Evolutionary conservation across 2,329 filamentous ascomycete species (phyloP).

Genomic region (Calycina marina): DNA sequence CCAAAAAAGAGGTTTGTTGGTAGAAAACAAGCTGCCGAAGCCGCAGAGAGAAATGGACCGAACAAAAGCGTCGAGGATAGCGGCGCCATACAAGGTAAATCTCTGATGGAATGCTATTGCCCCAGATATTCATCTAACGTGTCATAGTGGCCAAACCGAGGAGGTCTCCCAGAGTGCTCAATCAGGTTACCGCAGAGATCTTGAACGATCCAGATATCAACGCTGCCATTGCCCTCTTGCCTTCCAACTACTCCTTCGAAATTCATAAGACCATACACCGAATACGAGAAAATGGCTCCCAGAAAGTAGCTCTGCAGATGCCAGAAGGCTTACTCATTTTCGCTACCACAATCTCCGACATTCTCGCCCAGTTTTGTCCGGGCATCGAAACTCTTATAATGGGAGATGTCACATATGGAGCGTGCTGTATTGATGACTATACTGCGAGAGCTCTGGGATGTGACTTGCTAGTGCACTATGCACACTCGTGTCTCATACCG

Average conservation of each 20-base stretch:
- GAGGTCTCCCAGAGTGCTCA: constrained; percentile 65
- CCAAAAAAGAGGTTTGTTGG: constrained; percentile 92
- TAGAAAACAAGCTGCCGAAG: constrained; percentile 54
- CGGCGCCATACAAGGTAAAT: constrained; percentile 53
- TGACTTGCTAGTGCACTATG: constrained; percentile 90
- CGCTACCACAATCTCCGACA: constrained; percentile 94
- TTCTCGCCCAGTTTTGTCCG: constrained; percentile 84
- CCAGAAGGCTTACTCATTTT: constrained; percentile 91
- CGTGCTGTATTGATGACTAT: constrained; percentile 97
- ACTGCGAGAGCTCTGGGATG: constrained; percentile 88
- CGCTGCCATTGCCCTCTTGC: constrained; percentile 72
- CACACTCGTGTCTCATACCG: constrained; percentile 90
- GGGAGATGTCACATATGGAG: constrained; percentile 97
- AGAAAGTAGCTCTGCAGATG: constrained; percentile 86
- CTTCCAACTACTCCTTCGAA: constrained; percentile 96
- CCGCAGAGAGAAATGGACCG: constrained; percentile 25
- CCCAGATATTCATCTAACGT: constrained; percentile 15
- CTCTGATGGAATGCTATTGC: not conserved
- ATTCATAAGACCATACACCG: constrained; percentile 96
- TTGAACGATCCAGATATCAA: constrained; percentile 74
- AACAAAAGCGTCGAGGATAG: constrained; percentile 35
- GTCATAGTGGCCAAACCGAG: constrained; percentile 52
- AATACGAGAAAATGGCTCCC: constrained; percentile 66
- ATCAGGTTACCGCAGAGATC: constrained; percentile 81
- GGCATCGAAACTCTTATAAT: constrained; percentile 91